Base-by-base conservation (phyloP, 2,329 filamentous ascomycete species). In the Ophidiomyces ophidiicola region DNA sequence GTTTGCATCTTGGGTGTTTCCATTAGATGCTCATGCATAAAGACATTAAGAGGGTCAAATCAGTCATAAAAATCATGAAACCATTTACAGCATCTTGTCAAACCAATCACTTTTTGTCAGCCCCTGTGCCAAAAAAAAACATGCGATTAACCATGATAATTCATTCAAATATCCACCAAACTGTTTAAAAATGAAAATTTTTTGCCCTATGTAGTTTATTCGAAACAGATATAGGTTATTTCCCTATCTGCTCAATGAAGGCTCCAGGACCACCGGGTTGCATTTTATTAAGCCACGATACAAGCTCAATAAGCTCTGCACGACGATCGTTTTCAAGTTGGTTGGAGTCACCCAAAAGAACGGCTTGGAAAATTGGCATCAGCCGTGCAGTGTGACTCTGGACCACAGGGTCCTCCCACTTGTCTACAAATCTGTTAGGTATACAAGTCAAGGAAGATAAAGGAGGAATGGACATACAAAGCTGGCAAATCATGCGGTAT, bases 401-500 rank as follows among this genome's bases (percentile, higher is more conserved):
- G 44, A 68, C 57, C 32, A 62, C 67, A 14, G 57, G 47, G 46
- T 69, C 62, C 45, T 67, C 61, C 54, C 60, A 62, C 48, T 66
- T 66, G 54, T 68, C 56, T 60, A 40, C 29, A 37, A n/a, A 15
- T 21, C 24, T 23, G 41, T 53, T 51, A 54, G 34, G 23, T 33
- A 39, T 17, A 32, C 18, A 6, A 18, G 33, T 29, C 2, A 6
- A 17, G 23, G 29, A 11, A 21, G 18, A 23, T 3, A 19, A 44
- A 17, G 29, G 17, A 8, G 35, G 23, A 21, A 20, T 24, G 17
- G 23, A 73, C 77, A 68, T 69, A 81, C 76, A 94, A 48, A 96
- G 73, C 61, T 82, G 78, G 61, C 83, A 80, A 53, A 98, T 80
- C 75, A 87, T 92, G 59, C 81, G 74, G 66, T 81, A 98, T 44